A percentile compares a stretch with the other conserved stretches of the same genome.
Conservation (phyloP, 345 rosid genomes). For the Eucalyptus regnans region DNA sequence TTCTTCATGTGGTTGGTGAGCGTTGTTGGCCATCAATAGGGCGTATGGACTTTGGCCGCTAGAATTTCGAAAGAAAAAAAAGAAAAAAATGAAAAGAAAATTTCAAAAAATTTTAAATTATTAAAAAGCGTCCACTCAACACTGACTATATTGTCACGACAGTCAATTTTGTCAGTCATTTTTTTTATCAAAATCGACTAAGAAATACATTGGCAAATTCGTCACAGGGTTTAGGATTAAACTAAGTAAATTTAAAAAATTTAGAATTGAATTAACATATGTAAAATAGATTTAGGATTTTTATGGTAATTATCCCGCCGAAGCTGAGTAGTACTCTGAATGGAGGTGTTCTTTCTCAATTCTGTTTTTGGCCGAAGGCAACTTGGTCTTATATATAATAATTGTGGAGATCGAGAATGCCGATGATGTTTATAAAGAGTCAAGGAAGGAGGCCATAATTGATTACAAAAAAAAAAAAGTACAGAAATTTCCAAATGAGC, state of each 20-base stretch:
- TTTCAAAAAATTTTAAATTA: not conserved
- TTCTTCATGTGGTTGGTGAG: not conserved
- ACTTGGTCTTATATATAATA: not conserved
- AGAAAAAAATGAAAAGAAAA: not conserved
- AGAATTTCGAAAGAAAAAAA: not conserved
- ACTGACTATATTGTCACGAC: not conserved
- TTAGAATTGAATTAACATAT: not conserved
- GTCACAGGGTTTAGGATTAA: not conserved
- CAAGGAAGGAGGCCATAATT: not conserved
- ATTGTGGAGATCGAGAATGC: not conserved
- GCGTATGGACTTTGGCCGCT: fast-evolving
- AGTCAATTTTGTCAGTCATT: not conserved
- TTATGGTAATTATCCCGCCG: not conserved
- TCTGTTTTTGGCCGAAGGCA: not conserved
- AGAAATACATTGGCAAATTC: not conserved
- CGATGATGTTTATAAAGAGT: not conserved
- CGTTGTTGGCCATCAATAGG: not conserved
- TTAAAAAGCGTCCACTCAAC: fast-evolving
- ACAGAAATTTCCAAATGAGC: not conserved
- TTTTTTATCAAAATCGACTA: not conserved
- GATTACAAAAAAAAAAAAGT: not conserved
- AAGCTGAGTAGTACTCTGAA: not conserved
- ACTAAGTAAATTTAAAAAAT: not conserved
- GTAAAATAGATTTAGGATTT: not conserved
- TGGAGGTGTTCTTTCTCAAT: not conserved